Evolutionary conservation across 345 rosid species (phyloP).

Genomic region (Acer saccharum): DNA sequence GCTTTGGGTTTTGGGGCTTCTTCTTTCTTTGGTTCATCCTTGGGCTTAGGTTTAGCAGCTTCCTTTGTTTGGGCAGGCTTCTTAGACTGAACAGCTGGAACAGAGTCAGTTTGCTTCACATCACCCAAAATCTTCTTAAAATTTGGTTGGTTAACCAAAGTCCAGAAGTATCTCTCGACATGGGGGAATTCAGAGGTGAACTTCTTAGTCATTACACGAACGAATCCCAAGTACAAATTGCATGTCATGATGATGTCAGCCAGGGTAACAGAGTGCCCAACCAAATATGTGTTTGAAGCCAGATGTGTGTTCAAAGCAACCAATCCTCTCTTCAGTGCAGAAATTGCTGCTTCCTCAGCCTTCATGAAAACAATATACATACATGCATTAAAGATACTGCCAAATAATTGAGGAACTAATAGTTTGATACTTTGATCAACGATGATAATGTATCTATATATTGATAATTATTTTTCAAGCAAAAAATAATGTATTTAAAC

Average conservation of each 20-base stretch:
- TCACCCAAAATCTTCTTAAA: constrained; percentile 82
- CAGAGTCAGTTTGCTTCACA: constrained; percentile 74
- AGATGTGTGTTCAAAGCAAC: constrained; percentile 75
- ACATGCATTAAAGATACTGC: background rate
- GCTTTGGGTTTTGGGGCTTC: constrained; percentile 40
- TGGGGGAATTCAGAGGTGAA: constrained; percentile 92
- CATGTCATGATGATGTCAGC: constrained; percentile 84
- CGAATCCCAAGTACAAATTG: constrained; percentile 65
- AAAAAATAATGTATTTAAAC: background rate
- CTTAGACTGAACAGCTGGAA: constrained; percentile 60
- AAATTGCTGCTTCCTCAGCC: constrained; percentile 82
- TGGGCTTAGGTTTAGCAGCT: constrained; percentile 65
- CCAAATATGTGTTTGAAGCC: constrained; percentile 80
- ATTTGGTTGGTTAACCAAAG: constrained; percentile 89
- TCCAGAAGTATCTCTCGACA: constrained; percentile 98
- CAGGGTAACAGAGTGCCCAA: constrained; percentile 85
- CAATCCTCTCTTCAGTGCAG: constrained; percentile 78
- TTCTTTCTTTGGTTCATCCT: constrained; percentile 70
- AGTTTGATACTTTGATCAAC: background rate
- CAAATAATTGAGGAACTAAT: background rate
- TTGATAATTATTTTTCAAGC: too few relatives aligned
- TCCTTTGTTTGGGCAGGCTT: constrained; percentile 65
- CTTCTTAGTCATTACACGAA: constrained; percentile 60
- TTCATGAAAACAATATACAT: constrained; percentile 19
- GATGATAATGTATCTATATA: background rate